Base-by-base conservation (phyloP, 2,329 filamentous ascomycete species). In the Talaromyces albobiverticillius region DNA sequence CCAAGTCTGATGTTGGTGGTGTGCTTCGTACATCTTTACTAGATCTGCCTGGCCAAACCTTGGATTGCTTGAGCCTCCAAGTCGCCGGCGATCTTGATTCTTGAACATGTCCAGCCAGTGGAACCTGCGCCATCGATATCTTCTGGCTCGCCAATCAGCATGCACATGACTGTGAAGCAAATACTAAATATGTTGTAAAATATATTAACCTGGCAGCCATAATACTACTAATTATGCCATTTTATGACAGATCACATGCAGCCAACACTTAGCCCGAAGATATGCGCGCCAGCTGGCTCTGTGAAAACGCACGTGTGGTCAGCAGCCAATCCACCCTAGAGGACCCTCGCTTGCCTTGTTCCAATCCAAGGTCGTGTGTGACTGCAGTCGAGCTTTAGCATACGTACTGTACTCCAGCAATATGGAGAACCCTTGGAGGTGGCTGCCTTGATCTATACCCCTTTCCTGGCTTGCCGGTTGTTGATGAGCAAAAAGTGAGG, bases 401-500 rank as follows among this genome's bases (percentile, higher is more conserved):
- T 51, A 22, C 16, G 18, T 22, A 40, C n/a, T n/a, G n/a, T n/a
- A n/a, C n/a, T n/a, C n/a, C n/a, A n/a, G n/a, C n/a, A n/a, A n/a
- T n/a, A n/a, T n/a, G n/a, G n/a, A n/a, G n/a, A n/a, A n/a, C n/a
- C 36, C 16, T 9, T 7, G 16, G 9, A 25, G 13, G 32, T 34
- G 16, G 48, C 38, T 13, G 29, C 18, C 25, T 26, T 20, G 1
- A 40, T 18, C 16, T 3, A 10, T 9, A 22, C 16, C 36, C 16
- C 36, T 40, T 16, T 16, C 36, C 20, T 16, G 18, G 11, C 36
- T 40, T 13, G 36, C 36, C 16, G n/a, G n/a, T n/a, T n/a, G n/a
- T n/a, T n/a, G n/a, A n/a, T n/a, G n/a, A n/a, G n/a, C n/a, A 18
- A 42, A 51, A 41, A 51, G 48, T 51, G 48, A 51, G 48, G 48